phyloP scores from a whole-genome alignment of 2,329 filamentous ascomycete species.

The Fusarium coffeatum region DNA sequence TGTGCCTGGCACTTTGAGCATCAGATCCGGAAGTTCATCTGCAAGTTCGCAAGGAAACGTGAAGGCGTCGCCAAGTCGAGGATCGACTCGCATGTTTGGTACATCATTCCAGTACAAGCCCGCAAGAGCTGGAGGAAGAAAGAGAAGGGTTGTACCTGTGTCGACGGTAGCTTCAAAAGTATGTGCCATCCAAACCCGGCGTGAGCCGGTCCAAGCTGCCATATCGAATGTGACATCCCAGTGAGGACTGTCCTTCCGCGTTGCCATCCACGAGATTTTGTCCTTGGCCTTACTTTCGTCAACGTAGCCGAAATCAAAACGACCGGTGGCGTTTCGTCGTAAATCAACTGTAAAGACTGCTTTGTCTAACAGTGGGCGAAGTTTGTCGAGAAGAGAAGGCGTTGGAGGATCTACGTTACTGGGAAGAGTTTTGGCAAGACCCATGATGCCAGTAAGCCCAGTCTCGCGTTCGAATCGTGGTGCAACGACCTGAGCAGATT shows the following conservation, averaged over 20 bases:
- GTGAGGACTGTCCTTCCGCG: constrained; percentile 49
- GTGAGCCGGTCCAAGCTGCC: constrained; percentile 56
- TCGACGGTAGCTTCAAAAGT: constrained; percentile 69
- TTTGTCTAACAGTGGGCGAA: constrained; percentile 55
- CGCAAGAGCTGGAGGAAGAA: constrained; percentile 67
- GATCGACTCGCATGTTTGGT: constrained; percentile 61
- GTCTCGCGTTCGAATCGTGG: constrained; percentile 56
- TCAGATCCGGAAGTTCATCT: constrained; percentile 67
- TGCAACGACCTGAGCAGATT: constrained; percentile 60
- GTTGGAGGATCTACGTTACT: constrained; percentile 58
- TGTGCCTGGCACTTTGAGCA: constrained; percentile 64
- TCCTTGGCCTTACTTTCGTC: constrained; percentile 54
- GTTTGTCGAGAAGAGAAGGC: constrained; percentile 58
- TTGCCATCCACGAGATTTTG: constrained; percentile 58
- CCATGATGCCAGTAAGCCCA: constrained; percentile 63
- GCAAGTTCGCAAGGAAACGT: constrained; percentile 67
- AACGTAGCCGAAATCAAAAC: constrained; percentile 64
- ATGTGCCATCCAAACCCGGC: constrained; percentile 63
- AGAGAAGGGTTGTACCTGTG: constrained; percentile 75
- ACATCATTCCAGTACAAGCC: constrained; percentile 70
- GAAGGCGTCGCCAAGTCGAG: constrained; percentile 59
- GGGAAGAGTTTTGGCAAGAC: constrained; percentile 60
- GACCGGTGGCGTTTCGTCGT: constrained; percentile 59
- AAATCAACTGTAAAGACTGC: constrained; percentile 64
- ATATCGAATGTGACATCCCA: constrained; percentile 63